These are phyloP conservation scores for Goffeauzyma gilvescens DNA, from an alignment of 768 basidiomycete genomes.

Conservation along the genomic window DNA sequence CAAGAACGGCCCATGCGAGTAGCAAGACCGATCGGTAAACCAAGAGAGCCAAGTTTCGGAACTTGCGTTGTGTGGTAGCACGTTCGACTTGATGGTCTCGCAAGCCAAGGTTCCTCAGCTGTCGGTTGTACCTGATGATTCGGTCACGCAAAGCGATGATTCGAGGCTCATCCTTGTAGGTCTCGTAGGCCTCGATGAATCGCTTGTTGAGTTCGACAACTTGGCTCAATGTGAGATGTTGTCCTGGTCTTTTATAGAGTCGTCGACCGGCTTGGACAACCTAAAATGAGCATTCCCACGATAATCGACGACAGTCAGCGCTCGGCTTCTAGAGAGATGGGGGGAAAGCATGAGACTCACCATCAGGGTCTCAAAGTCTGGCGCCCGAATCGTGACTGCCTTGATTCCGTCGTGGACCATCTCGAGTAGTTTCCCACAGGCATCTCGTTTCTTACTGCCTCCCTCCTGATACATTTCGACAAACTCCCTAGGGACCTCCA, in stretches of 20 bases:
- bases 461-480: slow-evolving; percentile 82
- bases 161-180: slow-evolving; percentile 80
- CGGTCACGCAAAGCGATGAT: slow-evolving; percentile 60
- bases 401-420: slow-evolving; percentile 81
- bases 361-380: slow-evolving; percentile 96
- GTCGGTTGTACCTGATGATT: slow-evolving; percentile 75
- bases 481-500: slow-evolving; percentile 76
- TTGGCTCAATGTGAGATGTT: slow-evolving; percentile 81
- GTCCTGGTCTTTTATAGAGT: slow-evolving; percentile 81
- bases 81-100: slow-evolving; percentile 89
- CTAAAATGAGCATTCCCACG: slow-evolving; percentile 34
- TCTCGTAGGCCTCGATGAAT: slow-evolving; percentile 75
- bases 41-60: slow-evolving; percentile 61
- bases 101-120: slow-evolving; percentile 69
- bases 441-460: slow-evolving; percentile 69
- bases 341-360: slow-evolving; percentile 36
- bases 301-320: not conserved
- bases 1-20: slow-evolving; percentile 59
- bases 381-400: slow-evolving; percentile 85
- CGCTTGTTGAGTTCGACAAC: slow-evolving; percentile 87
- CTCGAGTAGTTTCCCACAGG: slow-evolving; percentile 71
- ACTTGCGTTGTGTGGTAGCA: slow-evolving; percentile 63
- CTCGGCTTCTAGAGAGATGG: not conserved
- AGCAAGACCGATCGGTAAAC: slow-evolving; percentile 63
- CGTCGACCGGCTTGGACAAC: slow-evolving; percentile 87